Base-by-base conservation (phyloP, 768 basidiomycete genomes). In the Russula brevipes region DNA sequence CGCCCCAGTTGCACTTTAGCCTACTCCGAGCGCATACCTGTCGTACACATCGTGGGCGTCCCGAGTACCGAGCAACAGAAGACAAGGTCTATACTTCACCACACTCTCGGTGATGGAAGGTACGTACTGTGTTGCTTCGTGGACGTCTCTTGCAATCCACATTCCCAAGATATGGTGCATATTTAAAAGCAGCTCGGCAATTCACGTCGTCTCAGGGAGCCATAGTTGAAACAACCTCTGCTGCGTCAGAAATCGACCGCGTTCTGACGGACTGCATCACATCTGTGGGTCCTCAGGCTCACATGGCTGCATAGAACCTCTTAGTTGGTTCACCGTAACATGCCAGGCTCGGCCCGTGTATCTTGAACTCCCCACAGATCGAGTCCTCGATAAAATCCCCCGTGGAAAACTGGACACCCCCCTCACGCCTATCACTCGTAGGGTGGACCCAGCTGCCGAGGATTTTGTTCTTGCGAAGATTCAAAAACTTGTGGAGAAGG, bases 1-100 rank as follows among this genome's bases (percentile, higher is more conserved):
- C 33, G n/a, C 0, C 56, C 9, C n/a, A 57, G n/a, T 31, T 31
- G 35, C 41, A 24, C 24, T 2, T 47, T 16, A 88, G 88, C 88
- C 16, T 87, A 87, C 71, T 85, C 92, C 47, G 94, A 97, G 73
- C 89, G 91, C 78, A 85, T 98, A 5, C 94, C 94, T 9, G 82
- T 96, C 2, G 78, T 98, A 12, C 94, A 96, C 69, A 81, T 98
- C 56, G 94, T 87, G 36, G 94, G 94, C 49, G 83, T 83, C 0
- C 93, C 94, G 1, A 87, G 82, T 69, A 91, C 88, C 4, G 68
- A 74, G 12, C 85, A 94, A 68, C 87, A 92, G 69, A 85, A 83
- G 73, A 75, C 76, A 30, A 83, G 82, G 55, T 86, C 90, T 4
- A 77, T 94, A 72, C 79, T 96, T 35, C 94, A 95, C 70, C 94